Conservation (phyloP, 2,329 filamentous ascomycete genomes). For the Albophoma yamanashiensis region DNA sequence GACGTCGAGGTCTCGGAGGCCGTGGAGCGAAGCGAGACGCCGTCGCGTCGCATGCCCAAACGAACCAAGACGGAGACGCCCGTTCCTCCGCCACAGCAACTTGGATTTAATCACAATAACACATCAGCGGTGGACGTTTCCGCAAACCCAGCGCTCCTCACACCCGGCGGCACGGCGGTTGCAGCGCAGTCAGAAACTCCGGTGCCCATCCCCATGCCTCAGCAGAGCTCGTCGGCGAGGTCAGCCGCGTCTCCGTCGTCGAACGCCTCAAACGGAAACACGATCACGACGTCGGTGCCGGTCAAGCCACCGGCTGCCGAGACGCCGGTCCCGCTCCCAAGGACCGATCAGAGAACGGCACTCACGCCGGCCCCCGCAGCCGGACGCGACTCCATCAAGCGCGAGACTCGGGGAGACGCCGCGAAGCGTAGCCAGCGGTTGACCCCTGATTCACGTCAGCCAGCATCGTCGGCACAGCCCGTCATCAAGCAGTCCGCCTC, state of each 20-base stretch:
- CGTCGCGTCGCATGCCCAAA: constrained; percentile 32
- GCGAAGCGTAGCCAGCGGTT: constrained; percentile 30
- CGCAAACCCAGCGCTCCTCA: constrained; percentile 6
- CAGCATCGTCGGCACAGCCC: constrained; percentile 5
- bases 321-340: constrained; percentile 25
- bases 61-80: constrained; percentile 48
- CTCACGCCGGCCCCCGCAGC: constrained; percentile 18
- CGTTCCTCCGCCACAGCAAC: constrained; percentile 34
- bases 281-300: constrained; percentile 16
- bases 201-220: constrained; percentile 26
- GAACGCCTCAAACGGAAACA: constrained; percentile 9
- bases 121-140: constrained; percentile 13
- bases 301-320: constrained; percentile 20
- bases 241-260: constrained; percentile 21
- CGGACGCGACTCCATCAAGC: constrained; percentile 20
- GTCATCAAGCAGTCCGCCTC: constrained; percentile 19
- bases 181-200: constrained; percentile 27
- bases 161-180: constrained; percentile 3
- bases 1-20: constrained; percentile 20
- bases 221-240: constrained; percentile 15
- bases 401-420: constrained; percentile 34
- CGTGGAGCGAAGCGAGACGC: constrained; percentile 12
- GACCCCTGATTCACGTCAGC: constrained; percentile 8
- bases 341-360: constrained; percentile 20
- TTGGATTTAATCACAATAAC: constrained; percentile 16